Evolutionary conservation across 192 early-diverging fungal genomes (phyloP).

Genomic region (Entrophospora sp.): DNA sequence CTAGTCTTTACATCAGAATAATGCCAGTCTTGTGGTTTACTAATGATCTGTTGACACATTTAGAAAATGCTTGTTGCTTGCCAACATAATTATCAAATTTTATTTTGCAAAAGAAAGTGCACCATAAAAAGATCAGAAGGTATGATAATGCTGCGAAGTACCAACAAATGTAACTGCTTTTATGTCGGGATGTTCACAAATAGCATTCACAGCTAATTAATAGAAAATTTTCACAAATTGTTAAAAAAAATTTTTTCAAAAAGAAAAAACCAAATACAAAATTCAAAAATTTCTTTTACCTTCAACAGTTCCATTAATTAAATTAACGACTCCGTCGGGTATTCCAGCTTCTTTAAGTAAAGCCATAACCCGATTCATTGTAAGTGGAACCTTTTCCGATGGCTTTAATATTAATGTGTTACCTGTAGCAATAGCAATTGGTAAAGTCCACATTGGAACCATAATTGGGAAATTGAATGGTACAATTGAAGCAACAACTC

Average conservation of each 20-base stretch:
- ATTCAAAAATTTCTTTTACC: conserved; percentile 29
- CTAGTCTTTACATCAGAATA: no score
- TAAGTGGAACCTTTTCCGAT: conserved; percentile 74
- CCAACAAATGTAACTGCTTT: conserved; percentile 74
- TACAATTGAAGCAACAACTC: conserved; percentile 70
- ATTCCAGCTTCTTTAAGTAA: conserved; percentile 50
- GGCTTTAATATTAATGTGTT: conserved; percentile 76
- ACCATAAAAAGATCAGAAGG: no score
- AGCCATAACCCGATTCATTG: conserved; percentile 59
- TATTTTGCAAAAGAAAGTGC: no score
- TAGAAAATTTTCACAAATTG: no score
- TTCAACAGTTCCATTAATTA: conserved; percentile 59
- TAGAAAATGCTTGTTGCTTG: no score
- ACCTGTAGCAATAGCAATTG: conserved; percentile 57
- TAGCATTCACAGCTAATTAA: conserved; percentile 42
- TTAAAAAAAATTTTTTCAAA: not conserved
- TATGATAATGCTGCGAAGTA: no score
- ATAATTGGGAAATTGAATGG: conserved; percentile 83
- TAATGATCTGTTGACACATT: no score
- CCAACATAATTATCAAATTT: no score
- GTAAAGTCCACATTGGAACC: conserved; percentile 79
- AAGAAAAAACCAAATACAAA: not conserved
- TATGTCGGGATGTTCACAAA: conserved; percentile 55
- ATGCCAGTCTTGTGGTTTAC: no score
- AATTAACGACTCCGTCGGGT: conserved; percentile 67